phyloP scores from a whole-genome alignment of 2,329 filamentous ascomycete genomes.

The Arthrinium phaeospermum region DNA sequence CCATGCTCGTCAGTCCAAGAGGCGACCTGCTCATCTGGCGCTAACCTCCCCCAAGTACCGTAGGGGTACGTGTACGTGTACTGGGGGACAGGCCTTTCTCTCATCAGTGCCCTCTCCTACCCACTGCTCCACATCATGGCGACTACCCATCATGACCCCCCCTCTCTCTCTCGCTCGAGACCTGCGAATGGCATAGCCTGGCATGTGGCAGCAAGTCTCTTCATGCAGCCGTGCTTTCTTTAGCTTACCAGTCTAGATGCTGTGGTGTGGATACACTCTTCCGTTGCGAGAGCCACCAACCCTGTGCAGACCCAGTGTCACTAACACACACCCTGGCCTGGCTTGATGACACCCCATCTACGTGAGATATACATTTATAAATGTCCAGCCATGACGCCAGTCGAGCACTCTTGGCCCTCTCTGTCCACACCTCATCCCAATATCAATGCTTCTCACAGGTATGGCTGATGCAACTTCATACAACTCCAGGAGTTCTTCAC shows the following conservation, averaged over 20 bases:
- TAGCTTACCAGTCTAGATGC: conserved; percentile 14
- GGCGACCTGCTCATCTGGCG: not conserved
- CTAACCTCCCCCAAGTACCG: conserved; percentile 11
- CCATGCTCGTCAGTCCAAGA: conserved; percentile 11
- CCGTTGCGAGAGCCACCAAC: conserved; percentile 19
- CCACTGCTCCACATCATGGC: conserved; percentile 13
- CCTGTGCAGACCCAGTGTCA: conserved; percentile 19
- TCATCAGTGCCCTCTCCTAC: not conserved
- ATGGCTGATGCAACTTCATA: conserved; percentile 24
- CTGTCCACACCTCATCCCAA: conserved; percentile 17
- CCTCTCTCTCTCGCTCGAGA: not conserved
- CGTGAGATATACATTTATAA: conserved; percentile 20
- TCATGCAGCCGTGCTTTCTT: conserved; percentile 19
- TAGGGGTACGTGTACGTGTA: conserved; percentile 11
- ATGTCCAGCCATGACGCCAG: conserved; percentile 20
- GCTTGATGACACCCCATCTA: conserved; percentile 21
- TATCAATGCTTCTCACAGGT: conserved; percentile 22
- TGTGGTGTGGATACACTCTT: conserved; percentile 17
- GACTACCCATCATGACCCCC: conserved; percentile 3
- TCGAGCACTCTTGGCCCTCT: conserved; percentile 6
- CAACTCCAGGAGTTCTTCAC: conserved; percentile 24
- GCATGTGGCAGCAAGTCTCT: conserved; percentile 20
- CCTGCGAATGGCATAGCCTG: conserved; percentile 14
- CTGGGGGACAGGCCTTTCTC: not conserved
- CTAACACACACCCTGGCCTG: conserved; percentile 20